Evolutionary conservation across 1,139 yeast genomes (phyloP), one percentile per base, ranked within the genome.

Genomic region (Taphrina betulina): DNA sequence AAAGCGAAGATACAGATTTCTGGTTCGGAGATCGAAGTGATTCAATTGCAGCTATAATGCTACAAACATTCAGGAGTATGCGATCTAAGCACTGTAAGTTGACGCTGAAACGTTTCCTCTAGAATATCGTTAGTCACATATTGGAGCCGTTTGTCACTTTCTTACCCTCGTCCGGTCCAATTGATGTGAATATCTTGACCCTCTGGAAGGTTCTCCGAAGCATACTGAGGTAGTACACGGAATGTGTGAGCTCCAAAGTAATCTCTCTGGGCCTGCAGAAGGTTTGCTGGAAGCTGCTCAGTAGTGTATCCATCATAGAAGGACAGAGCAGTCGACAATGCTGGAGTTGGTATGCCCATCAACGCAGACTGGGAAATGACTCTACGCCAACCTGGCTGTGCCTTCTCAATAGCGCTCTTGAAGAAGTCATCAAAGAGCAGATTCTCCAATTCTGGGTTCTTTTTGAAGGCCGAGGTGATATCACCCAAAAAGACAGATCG

Each of bases 81-180:
- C 48, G 14, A 10, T 20, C 75, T 80, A 92, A 75, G 96, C 97
- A 69, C 84, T 84, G 76, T 92, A 92, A 67, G 95, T 86, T 55
- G 96, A 77, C 64, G 98, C 95, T 65, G 96, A 84, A 65, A 90
- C 88, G 75, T 90, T 82, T 78, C 98, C 98, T 7, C 54, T n/a
- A n/a, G n/a, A n/a, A n/a, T n/a, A n/a, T n/a, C n/a, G n/a, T n/a
- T n/a, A n/a, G n/a, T n/a, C n/a, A n/a, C n/a, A n/a, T n/a, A n/a
- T n/a, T n/a, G n/a, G n/a, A n/a, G 77, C 97, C n/a, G n/a, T n/a
- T n/a, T n/a, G n/a, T n/a, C n/a, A n/a, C n/a, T n/a, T n/a, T n/a
- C n/a, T n/a, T n/a, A n/a, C n/a, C n/a, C 98, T 71, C 83, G 84
- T 73, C 98, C 98, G 64, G 98, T 92, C 98, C 98, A 92, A 94